phyloP scores from a whole-genome alignment of 2,329 filamentous ascomycete genomes.

The Chalaropsis thielavioides region DNA sequence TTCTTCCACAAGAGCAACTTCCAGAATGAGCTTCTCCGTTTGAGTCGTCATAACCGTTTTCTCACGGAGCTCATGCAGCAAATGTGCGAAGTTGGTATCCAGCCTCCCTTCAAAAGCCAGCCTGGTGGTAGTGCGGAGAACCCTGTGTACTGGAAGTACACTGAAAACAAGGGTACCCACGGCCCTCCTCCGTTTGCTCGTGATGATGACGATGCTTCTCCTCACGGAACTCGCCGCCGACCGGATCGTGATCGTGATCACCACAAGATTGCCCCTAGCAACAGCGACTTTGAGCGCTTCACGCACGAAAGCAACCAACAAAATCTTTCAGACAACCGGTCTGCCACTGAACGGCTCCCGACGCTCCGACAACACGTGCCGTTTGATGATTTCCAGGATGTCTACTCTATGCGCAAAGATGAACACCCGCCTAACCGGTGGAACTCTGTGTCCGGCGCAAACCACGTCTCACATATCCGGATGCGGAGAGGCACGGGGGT shows the following conservation, averaged over 20 bases:
- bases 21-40: constrained; percentile 83
- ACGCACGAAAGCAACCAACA: background rate
- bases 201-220: constrained; percentile 10
- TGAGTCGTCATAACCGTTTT: constrained; percentile 86
- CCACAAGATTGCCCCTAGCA: background rate
- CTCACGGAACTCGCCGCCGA: constrained; percentile 8
- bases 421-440: constrained; percentile 5
- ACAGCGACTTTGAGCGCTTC: constrained; percentile 3
- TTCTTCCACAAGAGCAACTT: constrained; percentile 98
- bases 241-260: constrained; percentile 1
- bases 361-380: constrained; percentile 16
- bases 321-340: constrained; percentile 8
- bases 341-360: constrained; percentile 14
- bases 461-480: constrained; percentile 9
- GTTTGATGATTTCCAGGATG: constrained; percentile 32
- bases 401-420: constrained; percentile 23
- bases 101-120: constrained; percentile 49
- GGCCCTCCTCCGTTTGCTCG: background rate
- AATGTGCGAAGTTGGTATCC: constrained; percentile 71
- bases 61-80: constrained; percentile 80
- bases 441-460: constrained; percentile 11
- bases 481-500: constrained; percentile 9
- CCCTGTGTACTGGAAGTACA: constrained; percentile 42
- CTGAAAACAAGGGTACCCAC: constrained; percentile 16
- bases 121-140: constrained; percentile 56